These are phyloP conservation scores for Colletotrichum lentis DNA, from an alignment of 2,329 filamentous ascomycete species.

Conservation along the genomic window DNA sequence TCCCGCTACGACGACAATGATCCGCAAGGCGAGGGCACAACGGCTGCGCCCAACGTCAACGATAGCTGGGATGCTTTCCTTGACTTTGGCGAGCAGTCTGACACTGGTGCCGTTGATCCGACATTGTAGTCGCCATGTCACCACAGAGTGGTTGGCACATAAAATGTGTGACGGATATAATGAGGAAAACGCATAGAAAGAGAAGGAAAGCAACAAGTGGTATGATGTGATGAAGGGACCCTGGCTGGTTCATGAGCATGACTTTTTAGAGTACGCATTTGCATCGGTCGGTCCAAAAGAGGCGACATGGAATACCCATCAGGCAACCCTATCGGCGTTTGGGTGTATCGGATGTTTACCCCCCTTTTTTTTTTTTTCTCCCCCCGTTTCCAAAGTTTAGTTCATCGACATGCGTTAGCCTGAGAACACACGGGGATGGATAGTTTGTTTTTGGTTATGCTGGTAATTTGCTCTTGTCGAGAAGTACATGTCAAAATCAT, in stretches of 20 bases:
- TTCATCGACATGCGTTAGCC: slow-evolving; percentile 1
- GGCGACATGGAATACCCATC: slow-evolving; percentile 27
- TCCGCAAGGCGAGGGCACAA: slow-evolving; percentile 2
- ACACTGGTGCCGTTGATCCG: slow-evolving; percentile 22
- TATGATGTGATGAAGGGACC: slow-evolving; percentile 23
- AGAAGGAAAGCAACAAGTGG: slow-evolving; percentile 27
- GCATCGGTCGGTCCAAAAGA: slow-evolving; percentile 35
- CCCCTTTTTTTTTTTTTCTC: neutral
- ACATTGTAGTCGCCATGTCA: slow-evolving; percentile 12
- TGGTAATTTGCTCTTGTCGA: neutral
- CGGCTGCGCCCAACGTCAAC: slow-evolving; percentile 6
- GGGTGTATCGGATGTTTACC: neutral
- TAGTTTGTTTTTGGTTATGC: neutral
- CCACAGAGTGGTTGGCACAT: slow-evolving; percentile 1
- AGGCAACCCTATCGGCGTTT: slow-evolving; percentile 23
- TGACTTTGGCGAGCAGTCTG: slow-evolving; percentile 39
- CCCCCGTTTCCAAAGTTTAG: neutral
- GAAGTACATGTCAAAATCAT: neutral
- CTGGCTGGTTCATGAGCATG: slow-evolving; percentile 33
- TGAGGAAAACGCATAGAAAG: slow-evolving; percentile 33
- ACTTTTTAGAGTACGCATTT: slow-evolving; percentile 38
- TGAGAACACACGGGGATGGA: neutral
- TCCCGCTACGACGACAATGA: slow-evolving; percentile 7
- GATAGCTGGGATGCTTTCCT: slow-evolving; percentile 31
- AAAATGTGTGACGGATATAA: slow-evolving; percentile 41